Evolutionary conservation across 345 rosid genomes (phyloP).

Genomic region (Citrus unshiu): DNA sequence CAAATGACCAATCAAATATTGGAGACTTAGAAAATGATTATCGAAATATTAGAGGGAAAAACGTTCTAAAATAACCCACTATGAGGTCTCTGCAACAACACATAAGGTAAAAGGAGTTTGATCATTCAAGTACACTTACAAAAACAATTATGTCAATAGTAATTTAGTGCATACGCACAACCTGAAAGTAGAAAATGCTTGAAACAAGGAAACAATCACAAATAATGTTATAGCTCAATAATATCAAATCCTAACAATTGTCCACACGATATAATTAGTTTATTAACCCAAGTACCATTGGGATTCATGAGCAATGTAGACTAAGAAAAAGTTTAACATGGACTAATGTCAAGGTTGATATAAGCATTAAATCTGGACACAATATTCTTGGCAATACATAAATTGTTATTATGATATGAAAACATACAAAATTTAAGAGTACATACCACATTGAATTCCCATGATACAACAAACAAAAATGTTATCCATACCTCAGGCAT

Average conservation of each 20-base stretch:
- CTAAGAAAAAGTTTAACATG: too few relatives aligned
- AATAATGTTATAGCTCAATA: background rate
- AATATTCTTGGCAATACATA: too few relatives aligned
- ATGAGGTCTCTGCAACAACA: background rate
- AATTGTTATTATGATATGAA: too few relatives aligned
- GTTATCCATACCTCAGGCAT: too few relatives aligned
- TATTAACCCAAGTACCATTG: background rate
- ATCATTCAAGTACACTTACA: background rate
- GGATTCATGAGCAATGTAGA: too few relatives aligned
- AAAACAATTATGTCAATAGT: background rate
- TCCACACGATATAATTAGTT: background rate
- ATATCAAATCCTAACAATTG: background rate
- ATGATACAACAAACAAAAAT: too few relatives aligned
- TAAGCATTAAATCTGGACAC: fast-evolving
- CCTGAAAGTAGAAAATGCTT: background rate
- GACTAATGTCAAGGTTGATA: too few relatives aligned
- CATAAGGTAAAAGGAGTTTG: background rate
- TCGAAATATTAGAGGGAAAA: too few relatives aligned
- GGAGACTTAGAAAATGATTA: too few relatives aligned
- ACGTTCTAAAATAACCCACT: fast-evolving
- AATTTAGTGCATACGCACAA: background rate
- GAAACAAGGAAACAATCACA: background rate
- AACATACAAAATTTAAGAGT: too few relatives aligned
- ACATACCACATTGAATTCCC: too few relatives aligned
- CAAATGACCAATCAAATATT: too few relatives aligned